phyloP scores from a whole-genome alignment of 2,329 filamentous ascomycete genomes.

The Trichocomaceae sp. region DNA sequence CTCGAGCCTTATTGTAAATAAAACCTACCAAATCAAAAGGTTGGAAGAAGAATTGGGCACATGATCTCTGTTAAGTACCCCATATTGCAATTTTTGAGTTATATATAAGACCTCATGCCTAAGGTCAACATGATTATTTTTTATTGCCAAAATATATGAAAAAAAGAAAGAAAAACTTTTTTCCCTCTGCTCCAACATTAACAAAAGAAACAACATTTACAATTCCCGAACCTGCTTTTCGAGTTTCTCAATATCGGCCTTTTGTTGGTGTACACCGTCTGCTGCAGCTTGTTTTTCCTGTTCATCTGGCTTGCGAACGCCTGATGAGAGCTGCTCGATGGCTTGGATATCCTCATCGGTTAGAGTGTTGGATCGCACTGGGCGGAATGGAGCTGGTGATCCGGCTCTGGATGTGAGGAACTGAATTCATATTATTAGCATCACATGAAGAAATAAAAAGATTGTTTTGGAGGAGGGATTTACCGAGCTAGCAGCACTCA shows the following conservation, averaged over 20 bases:
- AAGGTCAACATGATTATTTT: not conserved
- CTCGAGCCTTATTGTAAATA: too few species aligned
- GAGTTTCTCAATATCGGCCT: conserved; percentile 34
- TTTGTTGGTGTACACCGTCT: conserved; percentile 23
- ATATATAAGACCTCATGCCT: not conserved
- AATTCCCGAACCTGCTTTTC: conserved; percentile 31
- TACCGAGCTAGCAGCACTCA: conserved; percentile 81
- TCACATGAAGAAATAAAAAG: conserved; percentile 3
- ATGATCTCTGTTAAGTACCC: too few species aligned
- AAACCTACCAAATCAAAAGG: too few species aligned
- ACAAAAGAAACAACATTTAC: conserved; percentile 16
- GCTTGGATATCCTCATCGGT: conserved; percentile 40
- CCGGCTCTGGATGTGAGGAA: conserved; percentile 65
- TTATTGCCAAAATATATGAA: not conserved
- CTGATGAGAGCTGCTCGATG: conserved; percentile 34
- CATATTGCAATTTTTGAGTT: too few species aligned
- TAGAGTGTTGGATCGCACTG: conserved; percentile 48
- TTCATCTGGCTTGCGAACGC: conserved; percentile 16
- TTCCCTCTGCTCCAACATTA: not conserved
- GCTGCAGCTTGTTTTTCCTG: conserved; percentile 17
- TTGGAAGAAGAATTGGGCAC: too few species aligned
- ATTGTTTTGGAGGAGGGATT: too few species aligned
- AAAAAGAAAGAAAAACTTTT: not conserved
- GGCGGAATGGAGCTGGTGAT: conserved; percentile 60
- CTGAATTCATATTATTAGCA: conserved; percentile 36